phyloP scores from a whole-genome alignment of 345 rosid species.

The Populus ilicifolia region DNA sequence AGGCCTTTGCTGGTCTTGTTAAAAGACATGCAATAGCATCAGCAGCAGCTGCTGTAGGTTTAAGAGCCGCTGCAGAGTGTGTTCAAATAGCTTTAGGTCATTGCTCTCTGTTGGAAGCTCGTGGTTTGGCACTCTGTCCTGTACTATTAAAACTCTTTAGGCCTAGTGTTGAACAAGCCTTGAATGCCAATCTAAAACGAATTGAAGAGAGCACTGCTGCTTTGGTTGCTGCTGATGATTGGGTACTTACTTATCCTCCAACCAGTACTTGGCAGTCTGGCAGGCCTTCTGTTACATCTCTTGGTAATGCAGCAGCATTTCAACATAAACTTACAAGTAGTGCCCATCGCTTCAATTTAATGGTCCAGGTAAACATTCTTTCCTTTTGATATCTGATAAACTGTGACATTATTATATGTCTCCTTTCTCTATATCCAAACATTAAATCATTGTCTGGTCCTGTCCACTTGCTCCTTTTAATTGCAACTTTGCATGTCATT shows the following conservation, averaged over 20 bases:
- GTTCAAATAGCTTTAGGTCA: conserved; percentile 99
- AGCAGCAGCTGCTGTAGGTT: conserved; percentile 98
- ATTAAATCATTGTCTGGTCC: neutral
- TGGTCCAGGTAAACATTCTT: conserved; percentile 83
- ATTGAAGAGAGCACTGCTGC: conserved; percentile 99
- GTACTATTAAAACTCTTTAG: conserved; percentile 82
- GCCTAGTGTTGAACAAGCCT: conserved; percentile 95
- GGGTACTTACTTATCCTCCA: conserved; percentile 78
- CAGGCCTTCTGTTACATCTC: conserved; percentile 46
- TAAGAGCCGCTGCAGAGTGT: conserved; percentile 98
- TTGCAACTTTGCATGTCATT: neutral
- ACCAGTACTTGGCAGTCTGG: conserved; percentile 65
- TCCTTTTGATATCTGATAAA: neutral
- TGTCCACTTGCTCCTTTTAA: neutral
- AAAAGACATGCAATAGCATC: conserved; percentile 96
- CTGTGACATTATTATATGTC: neutral
- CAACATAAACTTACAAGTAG: conserved; percentile 92
- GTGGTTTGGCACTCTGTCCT: conserved; percentile 91
- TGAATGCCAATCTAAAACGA: conserved; percentile 89
- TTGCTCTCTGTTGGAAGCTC: conserved; percentile 92
- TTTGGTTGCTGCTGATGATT: conserved; percentile 98
- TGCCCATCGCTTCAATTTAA: conserved; percentile 92
- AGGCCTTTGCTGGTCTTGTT: conserved; percentile 86
- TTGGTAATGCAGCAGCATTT: conserved; percentile 45
- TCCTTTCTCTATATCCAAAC: neutral